Base-by-base conservation (phyloP, 179 eudicot genomes). In the Beta corolliflora region DNA sequence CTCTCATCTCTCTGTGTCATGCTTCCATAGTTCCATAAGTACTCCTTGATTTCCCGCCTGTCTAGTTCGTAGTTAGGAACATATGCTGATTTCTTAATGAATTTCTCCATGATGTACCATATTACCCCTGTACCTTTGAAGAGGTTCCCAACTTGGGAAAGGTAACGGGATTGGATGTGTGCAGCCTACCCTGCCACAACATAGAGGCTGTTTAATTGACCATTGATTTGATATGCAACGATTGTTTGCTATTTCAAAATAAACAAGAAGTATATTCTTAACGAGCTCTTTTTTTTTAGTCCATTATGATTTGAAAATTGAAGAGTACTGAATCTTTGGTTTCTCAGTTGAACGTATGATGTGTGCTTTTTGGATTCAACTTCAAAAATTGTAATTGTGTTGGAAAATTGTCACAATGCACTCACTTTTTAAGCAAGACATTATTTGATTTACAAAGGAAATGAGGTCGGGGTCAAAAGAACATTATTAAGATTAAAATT, bases 1-100 rank as follows among this genome's bases (percentile, higher is more conserved):
- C 25, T n/a, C 59, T 7, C 16, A 19, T 9, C 46, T 60, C 7
- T 16, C 71, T 53, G 18, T 21, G 4, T 13, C 5, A 59, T 29
- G 70, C 58, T 71, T 14, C 50, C 52, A 18, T 16, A 10, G 65
- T 10, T 19, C 41, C 36, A 1, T 14, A 3, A 31, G 11, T 48
- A 48, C 23, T 52, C 52, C 69, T 36, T 6, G 7, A 25, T 44
- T 52, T 53, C 15, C 45, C 41, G 61, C 41, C 61, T 41, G 2
- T 80, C 55, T 74, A 36, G 41, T 36, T 36, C 41, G 73, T 50
- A 78, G 56, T 75, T 66, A 67, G 50, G 83, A 25, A 25, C 29
- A 23, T 81, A 19, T 46, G 13, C 56, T 46, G 12, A 13, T 45
- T 59, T 7, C 7, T 54, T 11, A 75, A 55, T 67, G 46, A 76